Percentiles rank a stretch among this genome's conserved stretches.
Evolutionary conservation across 768 basidiomycete genomes (phyloP).

Genomic region (Coprinopsis cinerea): DNA sequence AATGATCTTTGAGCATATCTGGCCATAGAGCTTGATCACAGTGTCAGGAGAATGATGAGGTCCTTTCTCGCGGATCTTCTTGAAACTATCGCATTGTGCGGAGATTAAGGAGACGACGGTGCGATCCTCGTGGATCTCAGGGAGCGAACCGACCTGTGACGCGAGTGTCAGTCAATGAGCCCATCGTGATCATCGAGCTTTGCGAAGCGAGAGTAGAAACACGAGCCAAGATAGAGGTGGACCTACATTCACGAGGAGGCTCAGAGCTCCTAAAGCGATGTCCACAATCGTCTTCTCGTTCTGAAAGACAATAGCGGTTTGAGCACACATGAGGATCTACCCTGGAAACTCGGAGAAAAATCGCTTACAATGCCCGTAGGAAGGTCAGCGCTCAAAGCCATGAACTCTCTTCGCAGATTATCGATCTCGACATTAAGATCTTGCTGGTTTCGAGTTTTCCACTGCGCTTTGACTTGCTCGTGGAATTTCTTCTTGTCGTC

Average conservation of each 20-base stretch:
- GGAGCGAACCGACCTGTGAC: not conserved
- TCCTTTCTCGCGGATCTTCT: not conserved
- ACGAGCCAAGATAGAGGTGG: not conserved
- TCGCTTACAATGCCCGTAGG: not conserved
- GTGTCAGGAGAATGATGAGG: not conserved
- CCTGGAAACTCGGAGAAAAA: not conserved
- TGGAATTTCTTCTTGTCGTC: not conserved
- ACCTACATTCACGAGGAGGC: not conserved
- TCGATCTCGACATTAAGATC: not conserved
- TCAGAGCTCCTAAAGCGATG: not conserved
- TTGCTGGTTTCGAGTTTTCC: not conserved
- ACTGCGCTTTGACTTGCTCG: not conserved
- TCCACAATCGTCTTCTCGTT: slow-evolving; percentile 3
- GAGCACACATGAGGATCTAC: too few relatives aligned
- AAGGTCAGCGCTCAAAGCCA: not conserved
- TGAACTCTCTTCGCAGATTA: not conserved
- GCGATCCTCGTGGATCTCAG: not conserved
- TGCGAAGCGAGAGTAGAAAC: not conserved
- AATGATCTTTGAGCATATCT: slow-evolving; percentile 1
- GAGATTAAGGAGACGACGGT: not conserved
- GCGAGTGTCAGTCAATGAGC: not conserved
- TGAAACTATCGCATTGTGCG: not conserved
- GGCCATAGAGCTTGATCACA: slow-evolving; percentile 1
- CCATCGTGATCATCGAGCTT: too few relatives aligned
- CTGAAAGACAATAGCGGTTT: too few relatives aligned